Conservation (phyloP, 2,329 filamentous ascomycete genomes). For the Keithomyces neogunnii region DNA sequence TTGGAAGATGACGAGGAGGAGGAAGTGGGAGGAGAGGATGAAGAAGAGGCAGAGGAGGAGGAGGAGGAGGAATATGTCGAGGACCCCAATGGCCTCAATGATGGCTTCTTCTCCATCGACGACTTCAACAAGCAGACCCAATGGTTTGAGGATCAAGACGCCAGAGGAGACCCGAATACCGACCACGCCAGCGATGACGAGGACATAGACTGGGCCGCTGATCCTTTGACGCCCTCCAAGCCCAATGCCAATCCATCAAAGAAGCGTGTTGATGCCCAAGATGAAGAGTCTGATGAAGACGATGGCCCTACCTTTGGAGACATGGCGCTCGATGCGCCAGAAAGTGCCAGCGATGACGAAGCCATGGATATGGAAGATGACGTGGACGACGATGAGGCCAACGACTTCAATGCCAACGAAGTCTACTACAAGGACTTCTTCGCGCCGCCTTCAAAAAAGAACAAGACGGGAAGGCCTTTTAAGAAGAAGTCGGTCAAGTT, state of each 20-base stretch:
- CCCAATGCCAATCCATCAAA: conserved; percentile 16
- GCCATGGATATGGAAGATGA: conserved; percentile 38
- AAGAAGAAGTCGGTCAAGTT: conserved; percentile 29
- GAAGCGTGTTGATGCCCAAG: conserved; percentile 29
- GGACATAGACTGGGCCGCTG: conserved; percentile 76
- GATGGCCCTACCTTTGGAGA: conserved; percentile 79
- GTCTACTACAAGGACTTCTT: conserved; percentile 93
- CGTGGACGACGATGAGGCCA: conserved; percentile 44
- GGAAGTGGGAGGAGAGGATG: conserved; percentile 25
- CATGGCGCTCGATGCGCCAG: conserved; percentile 63
- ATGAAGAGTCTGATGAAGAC: conserved; percentile 60
- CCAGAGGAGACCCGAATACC: conserved; percentile 64
- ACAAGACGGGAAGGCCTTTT: conserved; percentile 36
- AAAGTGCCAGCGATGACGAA: conserved; percentile 60
- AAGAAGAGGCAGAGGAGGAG: conserved; percentile 24
- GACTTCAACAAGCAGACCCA: conserved; percentile 94
- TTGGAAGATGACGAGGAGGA: conserved; percentile 22
- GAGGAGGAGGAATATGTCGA: conserved; percentile 36
- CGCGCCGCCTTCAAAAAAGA: conserved; percentile 71
- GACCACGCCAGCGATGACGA: conserved; percentile 75
- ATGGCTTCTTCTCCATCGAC: conserved; percentile 96
- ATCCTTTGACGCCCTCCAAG: conserved; percentile 50
- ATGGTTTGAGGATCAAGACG: conserved; percentile 79
- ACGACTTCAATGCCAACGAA: conserved; percentile 70
- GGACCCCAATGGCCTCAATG: conserved; percentile 78